Evolutionary conservation across 208 protist genomes (phyloP).

Genomic region (Leishmania gerbilli): DNA sequence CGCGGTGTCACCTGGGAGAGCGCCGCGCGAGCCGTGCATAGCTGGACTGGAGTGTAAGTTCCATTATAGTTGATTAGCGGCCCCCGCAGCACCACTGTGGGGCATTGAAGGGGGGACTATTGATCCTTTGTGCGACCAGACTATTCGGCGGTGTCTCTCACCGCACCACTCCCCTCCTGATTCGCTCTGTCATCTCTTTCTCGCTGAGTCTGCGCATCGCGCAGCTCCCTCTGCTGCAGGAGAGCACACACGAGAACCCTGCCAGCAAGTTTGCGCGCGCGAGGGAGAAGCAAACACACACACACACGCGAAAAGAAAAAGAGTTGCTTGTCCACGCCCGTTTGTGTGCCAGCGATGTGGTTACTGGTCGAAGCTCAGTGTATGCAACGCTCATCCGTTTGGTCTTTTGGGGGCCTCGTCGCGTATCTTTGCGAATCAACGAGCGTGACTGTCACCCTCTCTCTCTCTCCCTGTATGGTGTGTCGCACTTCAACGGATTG

Average conservation of each 20-base stretch:
- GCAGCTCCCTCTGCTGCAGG: background rate
- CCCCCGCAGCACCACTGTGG: background rate
- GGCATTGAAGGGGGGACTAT: background rate
- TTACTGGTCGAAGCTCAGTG: background rate
- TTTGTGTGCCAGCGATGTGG: background rate
- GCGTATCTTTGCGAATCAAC: background rate
- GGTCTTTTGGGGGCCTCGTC: background rate
- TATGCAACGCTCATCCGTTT: background rate
- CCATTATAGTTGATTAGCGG: background rate
- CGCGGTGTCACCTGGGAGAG: constrained; percentile 2
- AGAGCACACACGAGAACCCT: background rate
- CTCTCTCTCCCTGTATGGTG: background rate
- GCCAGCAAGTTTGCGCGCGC: background rate
- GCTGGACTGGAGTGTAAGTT: constrained; percentile 3
- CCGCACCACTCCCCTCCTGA: background rate
- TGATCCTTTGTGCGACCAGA: background rate
- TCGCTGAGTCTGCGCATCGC: background rate
- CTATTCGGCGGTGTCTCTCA: background rate
- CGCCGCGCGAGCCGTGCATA: background rate
- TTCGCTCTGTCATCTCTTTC: background rate
- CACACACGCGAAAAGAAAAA: background rate
- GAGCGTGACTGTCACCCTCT: background rate
- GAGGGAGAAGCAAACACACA: background rate
- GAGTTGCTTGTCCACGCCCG: background rate
- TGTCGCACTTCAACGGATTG: background rate